These are phyloP conservation scores for Tricholoma flavovirens DNA, from an alignment of 768 basidiomycete species.

Conservation along the genomic window DNA sequence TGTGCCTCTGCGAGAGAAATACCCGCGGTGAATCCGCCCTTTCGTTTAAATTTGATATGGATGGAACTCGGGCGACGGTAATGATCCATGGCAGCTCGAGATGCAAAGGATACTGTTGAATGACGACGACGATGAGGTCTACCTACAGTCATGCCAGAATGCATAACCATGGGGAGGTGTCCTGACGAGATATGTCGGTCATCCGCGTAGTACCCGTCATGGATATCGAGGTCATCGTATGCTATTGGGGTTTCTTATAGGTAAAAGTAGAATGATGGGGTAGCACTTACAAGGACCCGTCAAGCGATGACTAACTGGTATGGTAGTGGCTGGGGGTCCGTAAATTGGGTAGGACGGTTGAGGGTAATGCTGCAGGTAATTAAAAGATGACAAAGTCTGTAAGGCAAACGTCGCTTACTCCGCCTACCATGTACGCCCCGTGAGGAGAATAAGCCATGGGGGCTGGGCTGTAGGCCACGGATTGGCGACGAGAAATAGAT, in stretches of 20 bases:
- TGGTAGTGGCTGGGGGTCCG: constrained; percentile 28
- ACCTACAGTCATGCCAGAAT: constrained; percentile 21
- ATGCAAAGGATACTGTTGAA: constrained; percentile 45
- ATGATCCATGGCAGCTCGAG: constrained; percentile 34
- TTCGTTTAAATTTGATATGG: constrained; percentile 69
- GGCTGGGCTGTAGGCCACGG: constrained; percentile 30
- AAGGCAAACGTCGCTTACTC: constrained; percentile 28
- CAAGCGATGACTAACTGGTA: constrained; percentile 36
- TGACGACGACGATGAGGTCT: constrained; percentile 41
- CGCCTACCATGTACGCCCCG: constrained; percentile 33
- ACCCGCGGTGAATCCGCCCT: constrained; percentile 58
- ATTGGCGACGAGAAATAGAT: constrained; percentile 34
- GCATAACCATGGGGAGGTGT: constrained; percentile 29
- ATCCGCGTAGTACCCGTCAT: constrained; percentile 48
- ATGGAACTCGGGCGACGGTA: constrained; percentile 45
- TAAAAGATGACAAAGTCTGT: not conserved
- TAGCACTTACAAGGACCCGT: constrained; percentile 34
- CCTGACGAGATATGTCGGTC: constrained; percentile 35
- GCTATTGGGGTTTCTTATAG: constrained; percentile 23
- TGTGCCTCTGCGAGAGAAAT: constrained; percentile 68
- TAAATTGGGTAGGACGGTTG: constrained; percentile 45
- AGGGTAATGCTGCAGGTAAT: constrained; percentile 29
- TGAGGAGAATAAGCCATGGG: constrained; percentile 28
- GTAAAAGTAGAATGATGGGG: not conserved
- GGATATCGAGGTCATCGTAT: constrained; percentile 48